phyloP scores from a whole-genome alignment of 2,329 filamentous ascomycete genomes.

The Pseudocercospora crystallina region DNA sequence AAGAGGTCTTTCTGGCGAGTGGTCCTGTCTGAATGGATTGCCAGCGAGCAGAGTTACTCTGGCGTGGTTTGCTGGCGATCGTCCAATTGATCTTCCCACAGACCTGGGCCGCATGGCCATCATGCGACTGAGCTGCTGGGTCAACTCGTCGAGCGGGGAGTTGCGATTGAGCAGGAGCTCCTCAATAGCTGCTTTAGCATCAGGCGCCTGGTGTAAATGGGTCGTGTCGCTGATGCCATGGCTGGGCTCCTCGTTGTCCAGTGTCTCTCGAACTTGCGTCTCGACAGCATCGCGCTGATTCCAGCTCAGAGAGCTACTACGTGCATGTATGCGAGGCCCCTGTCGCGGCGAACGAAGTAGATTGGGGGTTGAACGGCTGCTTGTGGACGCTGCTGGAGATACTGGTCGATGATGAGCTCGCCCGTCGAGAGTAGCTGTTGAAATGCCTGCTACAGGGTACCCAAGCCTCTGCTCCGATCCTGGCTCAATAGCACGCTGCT shows the following conservation, averaged over 20 bases:
- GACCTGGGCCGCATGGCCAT: constrained; percentile 25
- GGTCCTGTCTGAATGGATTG: constrained; percentile 20
- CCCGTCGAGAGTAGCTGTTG: too few species aligned
- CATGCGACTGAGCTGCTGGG: constrained; percentile 31
- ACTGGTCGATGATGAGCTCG: not conserved
- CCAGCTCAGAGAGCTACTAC: constrained; percentile 24
- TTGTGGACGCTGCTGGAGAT: constrained; percentile 15
- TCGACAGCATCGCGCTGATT: not conserved
- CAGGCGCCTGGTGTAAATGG: not conserved
- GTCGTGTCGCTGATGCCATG: too few species aligned
- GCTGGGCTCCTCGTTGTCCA: too few species aligned
- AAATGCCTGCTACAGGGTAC: too few species aligned
- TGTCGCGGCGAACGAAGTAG: constrained; percentile 9
- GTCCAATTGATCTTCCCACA: constrained; percentile 27
- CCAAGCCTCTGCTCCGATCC: too few species aligned
- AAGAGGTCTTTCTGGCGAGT: not conserved
- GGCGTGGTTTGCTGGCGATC: constrained; percentile 9
- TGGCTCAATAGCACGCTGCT: too few species aligned
- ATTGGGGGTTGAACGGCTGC: constrained; percentile 27
- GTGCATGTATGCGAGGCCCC: constrained; percentile 14
- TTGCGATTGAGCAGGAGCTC: constrained; percentile 19
- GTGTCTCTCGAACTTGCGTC: too few species aligned
- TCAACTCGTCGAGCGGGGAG: constrained; percentile 36
- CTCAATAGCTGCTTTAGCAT: too few species aligned
- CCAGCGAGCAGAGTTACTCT: constrained; percentile 26